Percentiles rank a stretch among this genome's conserved stretches.
phyloP scores from a whole-genome alignment of 2,329 filamentous ascomycete genomes.

The Pseudocercospora vitis region DNA sequence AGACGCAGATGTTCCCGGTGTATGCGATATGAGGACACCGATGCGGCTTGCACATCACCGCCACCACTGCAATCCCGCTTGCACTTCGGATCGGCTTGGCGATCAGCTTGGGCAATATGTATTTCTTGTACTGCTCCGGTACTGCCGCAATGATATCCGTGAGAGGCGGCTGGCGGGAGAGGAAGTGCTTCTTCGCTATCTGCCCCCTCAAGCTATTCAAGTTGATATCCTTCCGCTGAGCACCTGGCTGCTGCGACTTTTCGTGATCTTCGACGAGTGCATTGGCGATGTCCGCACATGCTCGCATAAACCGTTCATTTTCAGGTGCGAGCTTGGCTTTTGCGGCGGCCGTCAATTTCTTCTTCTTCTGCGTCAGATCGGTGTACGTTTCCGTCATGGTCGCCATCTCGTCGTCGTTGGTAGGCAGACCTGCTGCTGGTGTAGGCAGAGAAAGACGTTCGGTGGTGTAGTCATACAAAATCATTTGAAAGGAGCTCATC shows the following conservation, averaged over 20 bases:
- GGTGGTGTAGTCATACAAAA: neutral
- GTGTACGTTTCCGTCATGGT: constrained; percentile 60
- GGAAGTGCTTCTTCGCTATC: constrained; percentile 86
- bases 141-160: constrained; percentile 98
- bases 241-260: constrained; percentile 69
- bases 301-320: constrained; percentile 89
- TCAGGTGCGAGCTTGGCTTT: constrained; percentile 75
- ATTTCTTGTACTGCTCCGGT: constrained; percentile 99
- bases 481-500: neutral
- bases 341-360: constrained; percentile 38
- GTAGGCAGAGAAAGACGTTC: too few species aligned
- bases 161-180: constrained; percentile 83
- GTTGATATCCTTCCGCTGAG: constrained; percentile 82
- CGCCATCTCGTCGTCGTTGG: constrained; percentile 53
- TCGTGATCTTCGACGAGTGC: constrained; percentile 94
- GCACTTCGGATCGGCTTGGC: constrained; percentile 96
- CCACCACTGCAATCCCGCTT: constrained; percentile 94
- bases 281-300: constrained; percentile 93
- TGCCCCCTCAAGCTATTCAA: constrained; percentile 84
- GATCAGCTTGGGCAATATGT: constrained; percentile 92
- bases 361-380: constrained; percentile 63
- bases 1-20: constrained; percentile 98
- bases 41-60: constrained; percentile 99
- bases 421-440: constrained; percentile 5
- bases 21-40: constrained; percentile 97